phyloP scores from a whole-genome alignment of 2,329 filamentous ascomycete genomes.

The Orbilia brochopaga region DNA sequence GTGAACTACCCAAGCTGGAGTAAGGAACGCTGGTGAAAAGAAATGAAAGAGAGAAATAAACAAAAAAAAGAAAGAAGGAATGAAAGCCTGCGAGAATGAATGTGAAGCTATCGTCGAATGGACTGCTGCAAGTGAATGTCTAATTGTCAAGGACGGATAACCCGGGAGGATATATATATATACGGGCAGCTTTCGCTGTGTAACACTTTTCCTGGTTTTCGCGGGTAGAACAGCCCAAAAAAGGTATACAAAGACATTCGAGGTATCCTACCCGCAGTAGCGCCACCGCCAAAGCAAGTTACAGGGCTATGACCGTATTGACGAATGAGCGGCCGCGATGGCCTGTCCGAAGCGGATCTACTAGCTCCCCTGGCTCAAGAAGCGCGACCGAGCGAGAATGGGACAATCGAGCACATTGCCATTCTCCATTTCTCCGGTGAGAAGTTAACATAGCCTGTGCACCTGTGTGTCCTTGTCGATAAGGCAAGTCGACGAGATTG shows the following conservation, averaged over 20 bases:
- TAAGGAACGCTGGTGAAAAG: conserved; percentile 5
- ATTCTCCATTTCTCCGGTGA: background rate
- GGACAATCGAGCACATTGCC: background rate
- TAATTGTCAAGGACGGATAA: conserved; percentile 6
- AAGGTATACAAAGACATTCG: background rate
- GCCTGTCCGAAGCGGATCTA: background rate
- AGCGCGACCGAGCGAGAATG: background rate
- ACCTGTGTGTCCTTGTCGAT: background rate
- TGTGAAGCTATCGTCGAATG: conserved; percentile 2
- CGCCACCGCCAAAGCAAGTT: background rate
- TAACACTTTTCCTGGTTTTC: background rate
- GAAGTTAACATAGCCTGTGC: background rate
- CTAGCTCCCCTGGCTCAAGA: background rate
- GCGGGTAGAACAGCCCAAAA: background rate
- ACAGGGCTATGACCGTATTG: background rate
- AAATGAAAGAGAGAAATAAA: conserved; percentile 6
- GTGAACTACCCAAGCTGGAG: background rate
- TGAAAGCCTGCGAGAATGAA: conserved; percentile 19
- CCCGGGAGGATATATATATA: background rate
- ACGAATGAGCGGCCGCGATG: background rate
- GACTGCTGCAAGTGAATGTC: conserved; percentile 1
- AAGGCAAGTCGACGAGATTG: background rate
- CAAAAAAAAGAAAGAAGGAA: conserved; percentile 5
- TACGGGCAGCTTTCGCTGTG: background rate
- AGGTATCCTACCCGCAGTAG: background rate